A percentile compares a stretch with the other conserved stretches of the same genome.
Evolutionary conservation across 805 yeast genomes (phyloP).

Genomic region (Ogataea henricii): DNA sequence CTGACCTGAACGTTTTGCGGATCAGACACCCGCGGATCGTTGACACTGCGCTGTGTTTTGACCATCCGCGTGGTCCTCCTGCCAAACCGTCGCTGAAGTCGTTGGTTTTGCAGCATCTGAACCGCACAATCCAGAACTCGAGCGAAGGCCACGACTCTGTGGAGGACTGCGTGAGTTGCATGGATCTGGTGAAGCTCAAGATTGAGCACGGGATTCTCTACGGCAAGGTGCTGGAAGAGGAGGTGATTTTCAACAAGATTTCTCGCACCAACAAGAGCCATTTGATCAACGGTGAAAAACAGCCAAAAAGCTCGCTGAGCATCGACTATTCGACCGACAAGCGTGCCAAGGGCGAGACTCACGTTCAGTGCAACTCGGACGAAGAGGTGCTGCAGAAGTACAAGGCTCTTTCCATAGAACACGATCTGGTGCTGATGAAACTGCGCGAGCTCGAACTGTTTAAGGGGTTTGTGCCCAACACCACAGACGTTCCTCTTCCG

Average conservation of each 20-base stretch:
- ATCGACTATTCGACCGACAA: constrained; percentile 24
- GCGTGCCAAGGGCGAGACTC: constrained; percentile 30
- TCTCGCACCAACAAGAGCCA: constrained; percentile 25
- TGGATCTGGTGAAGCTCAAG: constrained; percentile 73
- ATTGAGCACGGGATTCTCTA: constrained; percentile 63
- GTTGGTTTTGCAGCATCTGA: constrained; percentile 59
- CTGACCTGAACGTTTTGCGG: constrained; percentile 72
- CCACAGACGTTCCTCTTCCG: constrained; percentile 1
- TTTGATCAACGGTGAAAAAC: constrained; percentile 26
- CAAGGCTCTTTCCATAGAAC: constrained; percentile 36
- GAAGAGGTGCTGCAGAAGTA: constrained; percentile 54
- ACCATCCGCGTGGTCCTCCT: constrained; percentile 84
- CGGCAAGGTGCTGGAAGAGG: constrained; percentile 54
- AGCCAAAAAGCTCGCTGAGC: constrained; percentile 30
- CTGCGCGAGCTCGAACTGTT: constrained; percentile 60
- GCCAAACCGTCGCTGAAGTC: constrained; percentile 74
- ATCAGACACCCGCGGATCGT: constrained; percentile 72
- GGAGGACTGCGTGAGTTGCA: constrained; percentile 81
- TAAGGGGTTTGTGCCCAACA: constrained; percentile 27
- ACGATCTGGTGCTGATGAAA: constrained; percentile 55
- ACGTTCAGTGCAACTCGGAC: constrained; percentile 55
- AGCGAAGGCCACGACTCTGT: constrained; percentile 76
- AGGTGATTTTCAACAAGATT: constrained; percentile 45
- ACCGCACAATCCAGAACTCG: constrained; percentile 66
- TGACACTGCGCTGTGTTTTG: constrained; percentile 77